These are phyloP conservation scores for Bocquillonia castaneifolia DNA, from an alignment of 441 rosid genomes.

Conservation along the genomic window DNA sequence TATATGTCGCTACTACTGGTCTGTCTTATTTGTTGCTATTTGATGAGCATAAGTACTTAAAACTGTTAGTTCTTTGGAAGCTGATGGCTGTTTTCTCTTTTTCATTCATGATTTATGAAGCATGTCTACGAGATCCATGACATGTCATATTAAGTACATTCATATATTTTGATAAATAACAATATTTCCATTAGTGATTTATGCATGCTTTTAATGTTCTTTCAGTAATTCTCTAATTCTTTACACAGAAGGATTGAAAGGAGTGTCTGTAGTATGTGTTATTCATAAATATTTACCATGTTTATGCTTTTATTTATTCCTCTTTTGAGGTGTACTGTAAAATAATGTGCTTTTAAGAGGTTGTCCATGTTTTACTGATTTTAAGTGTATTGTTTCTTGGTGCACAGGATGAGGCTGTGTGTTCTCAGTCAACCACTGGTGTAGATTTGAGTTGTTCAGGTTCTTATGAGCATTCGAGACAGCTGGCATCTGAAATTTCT, in stretches of 20 bases:
- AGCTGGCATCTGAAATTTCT: constrained; percentile 39
- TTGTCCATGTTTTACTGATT: background rate
- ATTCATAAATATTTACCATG: too few species aligned
- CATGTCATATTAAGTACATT: too few species aligned
- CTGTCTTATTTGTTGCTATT: too few species aligned
- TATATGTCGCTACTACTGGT: too few species aligned
- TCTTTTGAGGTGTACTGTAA: background rate
- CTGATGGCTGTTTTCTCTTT: too few species aligned
- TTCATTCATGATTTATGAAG: too few species aligned
- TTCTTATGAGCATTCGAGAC: constrained; percentile 39
- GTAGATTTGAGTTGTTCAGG: constrained; percentile 34
- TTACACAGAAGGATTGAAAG: background rate
- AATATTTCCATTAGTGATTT: too few species aligned
- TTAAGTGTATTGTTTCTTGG: constrained; percentile 14
- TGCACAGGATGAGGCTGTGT: constrained; percentile 54
- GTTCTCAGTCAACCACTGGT: constrained; percentile 35
- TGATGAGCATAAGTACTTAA: too few species aligned
- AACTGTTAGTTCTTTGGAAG: too few species aligned
- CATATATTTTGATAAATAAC: too few species aligned
- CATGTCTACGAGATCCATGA: too few species aligned
- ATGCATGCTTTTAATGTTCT: background rate
- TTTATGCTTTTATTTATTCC: background rate
- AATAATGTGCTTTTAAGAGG: background rate
- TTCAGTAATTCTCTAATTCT: background rate
- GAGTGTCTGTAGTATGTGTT: background rate